Evolutionary conservation across 495 filamentous ascomycete genomes (phyloP).

Genomic region (Geoglossum glabrum): DNA sequence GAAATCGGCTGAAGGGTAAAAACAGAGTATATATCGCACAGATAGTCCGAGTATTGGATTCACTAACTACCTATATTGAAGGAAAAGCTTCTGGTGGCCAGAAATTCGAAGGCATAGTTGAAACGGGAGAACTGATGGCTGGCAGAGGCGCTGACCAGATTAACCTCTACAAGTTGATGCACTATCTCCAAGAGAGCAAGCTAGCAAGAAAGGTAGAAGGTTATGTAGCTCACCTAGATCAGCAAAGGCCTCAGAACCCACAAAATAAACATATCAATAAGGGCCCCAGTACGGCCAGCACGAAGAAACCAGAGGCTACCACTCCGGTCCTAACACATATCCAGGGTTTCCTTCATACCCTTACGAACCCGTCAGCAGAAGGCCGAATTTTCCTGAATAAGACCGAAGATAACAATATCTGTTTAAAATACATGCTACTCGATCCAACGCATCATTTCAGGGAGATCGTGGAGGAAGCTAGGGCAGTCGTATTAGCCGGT

Average conservation of each 20-base stretch:
- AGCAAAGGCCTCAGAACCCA: conserved; percentile 14
- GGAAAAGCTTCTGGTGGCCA: conserved; percentile 18
- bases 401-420: conserved; percentile 28
- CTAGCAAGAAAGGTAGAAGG: conserved; percentile 86
- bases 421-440: conserved; percentile 74
- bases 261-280: conserved; percentile 1
- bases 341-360: conserved; percentile 57
- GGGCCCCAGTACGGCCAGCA: not conserved
- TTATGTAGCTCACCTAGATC: conserved; percentile 44
- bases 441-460: conserved; percentile 85
- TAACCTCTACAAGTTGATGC: conserved; percentile 72
- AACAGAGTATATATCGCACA: conserved; percentile 87
- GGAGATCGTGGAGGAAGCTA: conserved; percentile 65
- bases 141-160: conserved; percentile 88
- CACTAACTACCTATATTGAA: conserved; percentile 47
- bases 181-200: conserved; percentile 81
- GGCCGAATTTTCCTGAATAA: conserved; percentile 68
- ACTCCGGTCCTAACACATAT: conserved; percentile 64
- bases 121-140: conserved; percentile 47
- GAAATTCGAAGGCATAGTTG: conserved; percentile 39
- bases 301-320: conserved; percentile 6
- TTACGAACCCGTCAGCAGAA: conserved; percentile 78
- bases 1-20: conserved; percentile 72
- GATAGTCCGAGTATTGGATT: conserved; percentile 58
- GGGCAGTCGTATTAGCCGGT: conserved; percentile 78